A percentile compares a stretch with the other conserved stretches of the same genome.
Conservation (phyloP, 257 asterid species). For the Perilla frutescens region DNA sequence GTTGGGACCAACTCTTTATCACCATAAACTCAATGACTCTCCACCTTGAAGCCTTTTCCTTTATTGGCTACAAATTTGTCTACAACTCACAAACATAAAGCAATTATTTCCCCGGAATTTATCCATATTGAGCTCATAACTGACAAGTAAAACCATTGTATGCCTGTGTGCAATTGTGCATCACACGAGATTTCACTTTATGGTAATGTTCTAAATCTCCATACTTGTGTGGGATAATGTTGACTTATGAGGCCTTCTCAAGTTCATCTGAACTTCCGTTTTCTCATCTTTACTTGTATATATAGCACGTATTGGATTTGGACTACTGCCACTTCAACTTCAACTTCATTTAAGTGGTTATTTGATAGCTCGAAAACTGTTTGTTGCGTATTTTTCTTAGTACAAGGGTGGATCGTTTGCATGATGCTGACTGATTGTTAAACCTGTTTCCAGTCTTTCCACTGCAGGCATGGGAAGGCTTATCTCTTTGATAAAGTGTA, state of each 20-base stretch:
- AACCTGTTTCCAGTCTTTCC: constrained; percentile 66
- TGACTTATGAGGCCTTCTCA: background rate
- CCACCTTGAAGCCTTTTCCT: constrained; percentile 19
- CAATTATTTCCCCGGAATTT: background rate
- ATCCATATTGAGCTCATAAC: background rate
- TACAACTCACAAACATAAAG: background rate
- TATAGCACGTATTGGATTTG: background rate
- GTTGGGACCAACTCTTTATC: constrained; percentile 7
- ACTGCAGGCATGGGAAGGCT: constrained; percentile 76
- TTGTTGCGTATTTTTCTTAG: constrained; percentile 6
- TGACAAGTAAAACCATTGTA: background rate
- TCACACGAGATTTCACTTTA: background rate
- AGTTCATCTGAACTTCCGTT: background rate
- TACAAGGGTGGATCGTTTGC: constrained; percentile 16
- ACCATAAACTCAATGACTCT: background rate
- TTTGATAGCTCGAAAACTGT: background rate
- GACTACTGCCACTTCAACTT: constrained; percentile 1
- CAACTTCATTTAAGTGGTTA: constrained; percentile 6
- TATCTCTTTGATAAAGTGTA: constrained; percentile 78
- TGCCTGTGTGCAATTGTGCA: background rate
- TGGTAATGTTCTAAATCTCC: background rate
- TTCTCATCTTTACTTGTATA: constrained; percentile 8
- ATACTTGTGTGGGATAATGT: background rate
- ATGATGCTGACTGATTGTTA: constrained; percentile 42
- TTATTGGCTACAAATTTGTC: background rate